Percentiles rank a stretch among this genome's conserved stretches.
phyloP scores from a whole-genome alignment of 2,329 filamentous ascomycete genomes.

The Scedosporium aurantiacum region DNA sequence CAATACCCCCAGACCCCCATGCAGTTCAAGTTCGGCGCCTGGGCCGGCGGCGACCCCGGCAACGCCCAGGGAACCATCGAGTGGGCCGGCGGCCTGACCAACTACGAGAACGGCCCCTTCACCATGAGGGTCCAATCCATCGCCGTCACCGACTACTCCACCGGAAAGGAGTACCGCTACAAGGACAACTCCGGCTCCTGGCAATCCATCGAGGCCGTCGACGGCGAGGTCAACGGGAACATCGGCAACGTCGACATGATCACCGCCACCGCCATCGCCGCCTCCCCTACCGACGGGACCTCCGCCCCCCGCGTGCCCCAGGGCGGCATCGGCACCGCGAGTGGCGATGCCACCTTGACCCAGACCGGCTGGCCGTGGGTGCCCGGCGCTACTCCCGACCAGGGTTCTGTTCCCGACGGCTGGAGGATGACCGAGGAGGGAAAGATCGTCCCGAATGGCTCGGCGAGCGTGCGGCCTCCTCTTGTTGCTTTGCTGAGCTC shows the following conservation, averaged over 20 bases:
- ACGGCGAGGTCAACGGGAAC: conserved; percentile 63
- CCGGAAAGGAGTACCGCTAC: conserved; percentile 76
- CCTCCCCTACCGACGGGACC: conserved; percentile 51
- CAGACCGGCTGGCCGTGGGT: conserved; percentile 62
- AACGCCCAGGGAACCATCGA: conserved; percentile 74
- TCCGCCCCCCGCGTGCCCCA: conserved; percentile 54
- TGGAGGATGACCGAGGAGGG: conserved; percentile 72
- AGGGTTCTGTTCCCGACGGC: conserved; percentile 56
- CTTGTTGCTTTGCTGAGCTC: conserved; percentile 15
- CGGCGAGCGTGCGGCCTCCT: conserved; percentile 17
- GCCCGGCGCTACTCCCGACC: conserved; percentile 38
- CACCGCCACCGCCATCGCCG: conserved; percentile 47
- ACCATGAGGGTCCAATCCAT: conserved; percentile 73
- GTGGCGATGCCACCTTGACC: conserved; percentile 37
- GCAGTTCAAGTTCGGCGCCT: conserved; percentile 84
- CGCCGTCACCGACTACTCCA: conserved; percentile 81
- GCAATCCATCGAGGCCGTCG: conserved; percentile 72
- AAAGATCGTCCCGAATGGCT: conserved; percentile 65
- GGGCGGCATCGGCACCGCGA: conserved; percentile 52
- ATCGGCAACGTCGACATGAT: conserved; percentile 41
- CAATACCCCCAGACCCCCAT: conserved; percentile 95
- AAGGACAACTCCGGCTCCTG: conserved; percentile 66
- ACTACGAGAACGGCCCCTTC: conserved; percentile 77
- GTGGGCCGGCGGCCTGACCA: conserved; percentile 79
- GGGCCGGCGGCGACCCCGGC: conserved; percentile 78